Evolutionary conservation across 1,284 basidiomycete genomes (phyloP).

Genomic region (Tranzscheliella williamsii): DNA sequence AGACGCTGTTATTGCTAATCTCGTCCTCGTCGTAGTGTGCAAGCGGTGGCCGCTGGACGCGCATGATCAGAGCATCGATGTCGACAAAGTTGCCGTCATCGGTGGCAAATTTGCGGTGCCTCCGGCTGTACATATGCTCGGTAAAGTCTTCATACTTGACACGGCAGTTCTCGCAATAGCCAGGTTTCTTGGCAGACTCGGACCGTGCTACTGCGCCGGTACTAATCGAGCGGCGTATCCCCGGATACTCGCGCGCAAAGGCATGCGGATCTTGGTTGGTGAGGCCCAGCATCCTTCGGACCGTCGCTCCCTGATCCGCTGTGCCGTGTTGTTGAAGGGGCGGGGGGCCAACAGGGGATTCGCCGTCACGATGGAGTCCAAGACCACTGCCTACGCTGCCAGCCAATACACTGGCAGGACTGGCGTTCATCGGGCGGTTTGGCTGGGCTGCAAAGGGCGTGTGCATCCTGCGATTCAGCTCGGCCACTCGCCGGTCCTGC

Average conservation of each 20-base stretch:
- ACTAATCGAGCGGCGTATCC: conserved; percentile 31
- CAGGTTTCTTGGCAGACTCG: conserved; percentile 78
- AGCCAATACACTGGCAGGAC: conserved; percentile 30
- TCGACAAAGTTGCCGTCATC: conserved; percentile 79
- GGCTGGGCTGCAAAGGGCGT: conserved; percentile 25
- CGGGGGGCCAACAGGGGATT: conserved; percentile 9
- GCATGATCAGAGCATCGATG: conserved; percentile 77
- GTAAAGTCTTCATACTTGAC: conserved; percentile 87
- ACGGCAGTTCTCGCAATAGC: conserved; percentile 97
- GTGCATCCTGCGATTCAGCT: conserved; percentile 47
- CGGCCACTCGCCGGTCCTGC: conserved; percentile 45
- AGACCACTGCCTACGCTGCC: conserved; percentile 34
- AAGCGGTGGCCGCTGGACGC: conserved; percentile 65
- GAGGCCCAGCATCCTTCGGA: conserved; percentile 50
- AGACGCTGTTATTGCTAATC: background rate
- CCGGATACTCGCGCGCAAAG: background rate
- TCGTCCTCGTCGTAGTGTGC: background rate
- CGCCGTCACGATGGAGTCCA: conserved; percentile 27
- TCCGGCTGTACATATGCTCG: conserved; percentile 77
- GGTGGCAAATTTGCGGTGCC: conserved; percentile 82
- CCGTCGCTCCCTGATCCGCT: conserved; percentile 27
- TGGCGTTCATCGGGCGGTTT: conserved; percentile 16
- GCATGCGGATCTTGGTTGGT: background rate
- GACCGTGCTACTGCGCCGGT: conserved; percentile 23
- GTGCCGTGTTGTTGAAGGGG: conserved; percentile 5